phyloP scores from a whole-genome alignment of 2,329 filamentous ascomycete species.

The Fusarium globosum region DNA sequence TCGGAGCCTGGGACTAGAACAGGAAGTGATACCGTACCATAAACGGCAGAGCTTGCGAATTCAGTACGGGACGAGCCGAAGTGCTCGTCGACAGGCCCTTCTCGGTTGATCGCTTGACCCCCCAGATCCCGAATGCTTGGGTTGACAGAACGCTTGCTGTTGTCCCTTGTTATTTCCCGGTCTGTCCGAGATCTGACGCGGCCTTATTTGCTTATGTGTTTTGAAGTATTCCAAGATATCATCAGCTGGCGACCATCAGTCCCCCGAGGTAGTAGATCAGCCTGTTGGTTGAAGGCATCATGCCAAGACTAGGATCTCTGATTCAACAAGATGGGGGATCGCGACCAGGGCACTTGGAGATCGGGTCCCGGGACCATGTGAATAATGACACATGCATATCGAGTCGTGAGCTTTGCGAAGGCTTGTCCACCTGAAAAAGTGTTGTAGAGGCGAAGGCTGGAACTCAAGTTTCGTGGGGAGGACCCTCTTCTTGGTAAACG shows the following conservation, averaged over 20 bases:
- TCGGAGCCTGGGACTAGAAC: slow-evolving; percentile 17
- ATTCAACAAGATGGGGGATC: slow-evolving; percentile 32
- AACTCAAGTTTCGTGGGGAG: slow-evolving; percentile 30
- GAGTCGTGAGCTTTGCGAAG: slow-evolving; percentile 27
- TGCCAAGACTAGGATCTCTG: slow-evolving; percentile 15
- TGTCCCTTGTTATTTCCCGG: slow-evolving; percentile 27
- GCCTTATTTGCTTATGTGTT: slow-evolving; percentile 11
- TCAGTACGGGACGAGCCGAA: slow-evolving; percentile 44
- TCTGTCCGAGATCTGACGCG: slow-evolving; percentile 19
- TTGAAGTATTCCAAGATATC: slow-evolving; percentile 8
- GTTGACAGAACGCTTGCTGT: slow-evolving; percentile 27
- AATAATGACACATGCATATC: slow-evolving; percentile 40
- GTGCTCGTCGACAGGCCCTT: slow-evolving; percentile 30
- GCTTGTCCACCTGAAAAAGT: slow-evolving; percentile 16
- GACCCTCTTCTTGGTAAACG: slow-evolving; percentile 28
- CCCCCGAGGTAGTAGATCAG: slow-evolving; percentile 13
- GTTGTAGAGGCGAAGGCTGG: slow-evolving; percentile 16
- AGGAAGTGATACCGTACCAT: slow-evolving; percentile 26
- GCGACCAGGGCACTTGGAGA: slow-evolving; percentile 27
- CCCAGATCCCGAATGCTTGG: slow-evolving; percentile 34
- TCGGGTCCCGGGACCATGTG: slow-evolving; percentile 31
- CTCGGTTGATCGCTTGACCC: slow-evolving; percentile 30
- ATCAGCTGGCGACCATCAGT: neutral
- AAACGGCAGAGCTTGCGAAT: slow-evolving; percentile 44
- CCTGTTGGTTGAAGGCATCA: slow-evolving; percentile 6